phyloP scores from a whole-genome alignment of 2,329 filamentous ascomycete species.

The Pseudogymnoascus sp. region DNA sequence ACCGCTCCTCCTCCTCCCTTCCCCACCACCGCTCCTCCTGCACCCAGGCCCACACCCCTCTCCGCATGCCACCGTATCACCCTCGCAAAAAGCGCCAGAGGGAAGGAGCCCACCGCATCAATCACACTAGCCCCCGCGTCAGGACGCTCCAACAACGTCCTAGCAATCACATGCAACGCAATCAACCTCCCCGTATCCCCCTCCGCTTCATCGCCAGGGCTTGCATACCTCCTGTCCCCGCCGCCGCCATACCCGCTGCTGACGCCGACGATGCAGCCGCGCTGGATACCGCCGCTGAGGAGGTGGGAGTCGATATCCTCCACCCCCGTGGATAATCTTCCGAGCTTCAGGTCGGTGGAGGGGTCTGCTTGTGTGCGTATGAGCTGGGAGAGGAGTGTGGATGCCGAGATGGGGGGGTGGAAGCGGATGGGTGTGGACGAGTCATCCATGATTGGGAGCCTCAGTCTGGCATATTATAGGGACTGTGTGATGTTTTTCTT shows the following conservation, averaged over 20 bases:
- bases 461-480: not conserved
- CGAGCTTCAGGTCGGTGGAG: not conserved
- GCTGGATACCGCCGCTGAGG: conserved; percentile 38
- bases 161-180: not conserved
- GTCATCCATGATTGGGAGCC: too few species aligned
- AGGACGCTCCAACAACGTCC: too few species aligned
- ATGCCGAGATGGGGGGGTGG: not conserved
- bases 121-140: too few species aligned
- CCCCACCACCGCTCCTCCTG: too few species aligned
- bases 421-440: not conserved
- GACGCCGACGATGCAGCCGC: conserved; percentile 44
- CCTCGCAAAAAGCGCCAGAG: too few species aligned
- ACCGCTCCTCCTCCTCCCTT: too few species aligned
- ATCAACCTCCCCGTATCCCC: not conserved
- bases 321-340: conserved; percentile 32
- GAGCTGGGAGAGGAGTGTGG: not conserved
- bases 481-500: too few species aligned
- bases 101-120: too few species aligned
- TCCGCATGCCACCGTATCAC: too few species aligned
- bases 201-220: too few species aligned
- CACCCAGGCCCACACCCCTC: too few species aligned
- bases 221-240: too few species aligned
- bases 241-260: conserved; percentile 40
- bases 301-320: conserved; percentile 40
- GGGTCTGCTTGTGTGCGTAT: not conserved